Base-by-base conservation (phyloP, 1,284 basidiomycete species). In the Leccinum huronense region DNA sequence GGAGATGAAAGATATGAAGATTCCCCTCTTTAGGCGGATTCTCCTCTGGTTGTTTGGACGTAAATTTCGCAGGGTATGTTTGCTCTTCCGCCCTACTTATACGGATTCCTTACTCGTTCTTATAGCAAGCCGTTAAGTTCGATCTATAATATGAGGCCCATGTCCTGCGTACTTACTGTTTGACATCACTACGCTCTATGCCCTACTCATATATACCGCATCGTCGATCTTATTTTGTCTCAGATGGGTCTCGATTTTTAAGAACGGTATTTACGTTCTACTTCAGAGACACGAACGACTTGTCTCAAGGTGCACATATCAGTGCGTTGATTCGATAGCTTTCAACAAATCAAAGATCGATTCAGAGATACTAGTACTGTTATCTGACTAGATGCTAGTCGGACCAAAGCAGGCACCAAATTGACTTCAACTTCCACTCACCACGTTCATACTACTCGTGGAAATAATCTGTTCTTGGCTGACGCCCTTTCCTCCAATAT, bases 1-100 rank as follows among this genome's bases (percentile, higher is more conserved):
- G 30, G 40, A 59, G 30, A 59, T 59, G 30, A 48, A 23, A n/a
- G 40, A 48, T 2, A 33, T 48, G 58, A 59, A 59, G 58, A 59
- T 59, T 19, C n/a, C 58, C 7, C 5, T 58, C 36, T 7, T 7
- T 40, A 16, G 38, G 38, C 7, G 38, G 38, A 7, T 27, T 9
- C 3, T 23, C n/a, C 19, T 23, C 48, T 27, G 23, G 23, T 27
- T 23, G 48, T 51, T 19, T 10, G 11, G 11, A 27, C 7, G 40
- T 5, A 42, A 42, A 8, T 42, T 16, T n/a, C 40, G 40, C 3
- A 3, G 40, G 7, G 54, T 55, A 33, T 16, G 31, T 55, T 30
- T 34, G 6, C 5, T 7, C 11, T 11, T 19, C 19, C 11, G 16
- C 8, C 56, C 27, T 5, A 16, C 33, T 57, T 19, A 19, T 3